Percentiles rank a stretch among this genome's conserved stretches.
phyloP scores from a whole-genome alignment of 1,284 basidiomycete species.

The Boletellus deceptivus region DNA sequence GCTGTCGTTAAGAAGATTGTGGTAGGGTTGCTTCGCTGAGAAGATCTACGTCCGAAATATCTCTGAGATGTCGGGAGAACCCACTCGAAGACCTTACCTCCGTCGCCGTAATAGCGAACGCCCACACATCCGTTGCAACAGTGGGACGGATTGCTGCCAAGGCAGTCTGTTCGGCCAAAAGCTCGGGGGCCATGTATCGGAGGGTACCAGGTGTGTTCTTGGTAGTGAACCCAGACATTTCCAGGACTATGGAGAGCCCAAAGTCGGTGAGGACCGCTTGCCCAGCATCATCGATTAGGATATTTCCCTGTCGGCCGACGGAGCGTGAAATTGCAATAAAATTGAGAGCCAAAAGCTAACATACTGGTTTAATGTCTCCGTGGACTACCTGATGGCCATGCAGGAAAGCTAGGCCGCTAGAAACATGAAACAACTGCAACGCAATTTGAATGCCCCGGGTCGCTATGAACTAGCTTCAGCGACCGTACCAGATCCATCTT shows the following conservation, averaged over 20 bases:
- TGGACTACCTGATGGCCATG: slow-evolving; percentile 22
- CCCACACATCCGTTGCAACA: slow-evolving; percentile 28
- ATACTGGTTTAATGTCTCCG: slow-evolving; percentile 32
- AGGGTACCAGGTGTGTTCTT: slow-evolving; percentile 25
- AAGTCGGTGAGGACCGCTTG: slow-evolving; percentile 31
- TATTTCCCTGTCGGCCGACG: slow-evolving; percentile 21
- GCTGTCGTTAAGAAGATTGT: slow-evolving; percentile 11
- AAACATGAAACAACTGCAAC: slow-evolving; percentile 20
- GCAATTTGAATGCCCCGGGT: neutral
- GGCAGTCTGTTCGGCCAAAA: slow-evolving; percentile 15
- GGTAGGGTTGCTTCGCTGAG: slow-evolving; percentile 23
- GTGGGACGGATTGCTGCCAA: slow-evolving; percentile 18
- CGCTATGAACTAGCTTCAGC: neutral
- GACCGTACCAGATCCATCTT: slow-evolving; percentile 24
- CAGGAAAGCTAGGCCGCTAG: slow-evolving; percentile 25
- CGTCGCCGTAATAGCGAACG: slow-evolving; percentile 26
- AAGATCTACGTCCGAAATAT: slow-evolving; percentile 19
- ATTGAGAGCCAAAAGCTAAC: slow-evolving; percentile 1
- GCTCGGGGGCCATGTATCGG: slow-evolving; percentile 31
- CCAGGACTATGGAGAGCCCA: slow-evolving; percentile 31
- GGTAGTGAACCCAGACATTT: slow-evolving; percentile 31
- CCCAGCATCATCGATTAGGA: slow-evolving; percentile 24
- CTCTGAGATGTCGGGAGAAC: neutral
- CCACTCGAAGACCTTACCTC: slow-evolving; percentile 18
- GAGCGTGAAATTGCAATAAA: neutral